Conservation (phyloP, 371 early-diverging fungal species). For the Choanephora cucurbitarum region DNA sequence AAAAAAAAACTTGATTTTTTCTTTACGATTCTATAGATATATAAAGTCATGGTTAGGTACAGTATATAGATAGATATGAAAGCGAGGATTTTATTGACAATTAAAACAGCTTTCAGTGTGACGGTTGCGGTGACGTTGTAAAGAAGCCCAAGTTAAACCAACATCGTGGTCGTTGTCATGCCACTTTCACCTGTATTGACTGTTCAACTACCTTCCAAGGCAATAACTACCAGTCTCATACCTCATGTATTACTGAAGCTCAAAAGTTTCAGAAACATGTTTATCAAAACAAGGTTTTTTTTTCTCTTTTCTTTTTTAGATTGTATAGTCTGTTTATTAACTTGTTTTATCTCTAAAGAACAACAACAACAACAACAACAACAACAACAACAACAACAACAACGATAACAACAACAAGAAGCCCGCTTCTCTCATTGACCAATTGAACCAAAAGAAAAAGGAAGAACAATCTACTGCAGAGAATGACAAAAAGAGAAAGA, state of each 20-base stretch:
- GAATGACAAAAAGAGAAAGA: slow-evolving; percentile 27
- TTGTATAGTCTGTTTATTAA: no score
- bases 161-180: slow-evolving; percentile 82
- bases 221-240: slow-evolving; percentile 75
- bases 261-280: slow-evolving; percentile 85
- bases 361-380: slow-evolving; percentile 34
- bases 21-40: not conserved
- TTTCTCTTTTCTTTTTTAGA: no score
- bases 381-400: slow-evolving; percentile 28
- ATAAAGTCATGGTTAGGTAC: slow-evolving; percentile 7
- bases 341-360: slow-evolving; percentile 20
- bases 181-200: slow-evolving; percentile 89
- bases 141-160: slow-evolving; percentile 91
- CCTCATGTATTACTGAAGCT: slow-evolving; percentile 86
- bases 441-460: slow-evolving; percentile 58
- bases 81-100: no score
- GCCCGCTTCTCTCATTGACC: slow-evolving; percentile 62
- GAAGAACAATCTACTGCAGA: slow-evolving; percentile 23
- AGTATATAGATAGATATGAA: no score
- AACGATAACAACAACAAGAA: slow-evolving; percentile 31
- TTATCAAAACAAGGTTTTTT: slow-evolving; percentile 58
- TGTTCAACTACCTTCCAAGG: slow-evolving; percentile 88
- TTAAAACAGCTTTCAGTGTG: slow-evolving; percentile 78
- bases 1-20: not conserved
- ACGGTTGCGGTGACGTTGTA: slow-evolving; percentile 86